Evolutionary conservation across 495 filamentous ascomycete species (phyloP).

Genomic region (Trypethelium eluteriae): DNA sequence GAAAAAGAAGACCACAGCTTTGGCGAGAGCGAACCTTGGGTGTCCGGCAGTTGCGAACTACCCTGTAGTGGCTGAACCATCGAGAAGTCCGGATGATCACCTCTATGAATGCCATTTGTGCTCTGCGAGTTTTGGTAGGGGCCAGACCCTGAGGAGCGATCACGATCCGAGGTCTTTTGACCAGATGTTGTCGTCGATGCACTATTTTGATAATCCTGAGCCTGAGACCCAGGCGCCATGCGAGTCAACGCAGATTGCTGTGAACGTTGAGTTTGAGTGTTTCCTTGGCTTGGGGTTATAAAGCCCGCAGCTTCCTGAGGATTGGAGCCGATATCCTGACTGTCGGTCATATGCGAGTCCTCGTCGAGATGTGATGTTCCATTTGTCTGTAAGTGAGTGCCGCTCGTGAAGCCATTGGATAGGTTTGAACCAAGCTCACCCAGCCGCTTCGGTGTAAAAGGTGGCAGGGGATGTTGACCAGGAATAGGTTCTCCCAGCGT

Average conservation of each 20-base stretch:
- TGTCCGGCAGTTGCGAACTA: slow-evolving; percentile 52
- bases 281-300: slow-evolving; percentile 29
- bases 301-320: slow-evolving; percentile 36
- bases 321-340: slow-evolving; percentile 46
- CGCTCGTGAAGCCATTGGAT: slow-evolving; percentile 42
- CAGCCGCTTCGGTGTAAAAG: slow-evolving; percentile 45
- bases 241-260: slow-evolving; percentile 68
- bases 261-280: slow-evolving; percentile 48
- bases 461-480: slow-evolving; percentile 36
- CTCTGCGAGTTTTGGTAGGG: slow-evolving; percentile 52
- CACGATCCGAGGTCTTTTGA: slow-evolving; percentile 50
- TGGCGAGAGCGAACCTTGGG: slow-evolving; percentile 39
- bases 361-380: slow-evolving; percentile 56
- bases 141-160: slow-evolving; percentile 37
- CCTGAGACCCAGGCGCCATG: slow-evolving; percentile 67
- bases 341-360: slow-evolving; percentile 52
- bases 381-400: slow-evolving; percentile 54
- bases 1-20: neutral
- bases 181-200: slow-evolving; percentile 64
- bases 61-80: slow-evolving; percentile 25
- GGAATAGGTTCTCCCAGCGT: slow-evolving; percentile 51
- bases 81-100: slow-evolving; percentile 35
- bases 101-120: slow-evolving; percentile 45
- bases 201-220: slow-evolving; percentile 69
- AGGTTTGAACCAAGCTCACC: slow-evolving; percentile 44